Percentiles rank a stretch among this genome's conserved stretches.
These are phyloP conservation scores for Debaryomyces castellii DNA, from an alignment of 805 yeast genomes.

Conservation along the genomic window DNA sequence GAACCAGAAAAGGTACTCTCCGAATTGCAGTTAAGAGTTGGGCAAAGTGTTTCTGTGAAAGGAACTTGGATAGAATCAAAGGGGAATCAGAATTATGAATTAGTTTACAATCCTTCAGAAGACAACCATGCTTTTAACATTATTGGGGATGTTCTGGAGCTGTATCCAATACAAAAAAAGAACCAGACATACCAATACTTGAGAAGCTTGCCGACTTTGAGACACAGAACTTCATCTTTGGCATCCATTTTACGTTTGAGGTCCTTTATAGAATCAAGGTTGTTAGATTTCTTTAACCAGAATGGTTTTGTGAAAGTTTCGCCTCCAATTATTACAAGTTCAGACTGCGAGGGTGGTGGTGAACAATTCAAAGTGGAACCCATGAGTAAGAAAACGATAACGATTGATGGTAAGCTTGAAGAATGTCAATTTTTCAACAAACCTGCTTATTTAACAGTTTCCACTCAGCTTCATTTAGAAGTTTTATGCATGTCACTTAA, in stretches of 20 bases:
- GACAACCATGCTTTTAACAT: constrained; percentile 38
- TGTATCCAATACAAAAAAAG: constrained; percentile 85
- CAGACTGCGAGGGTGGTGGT: constrained; percentile 98
- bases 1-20: constrained; percentile 20
- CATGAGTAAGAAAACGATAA: constrained; percentile 14
- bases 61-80: constrained; percentile 35
- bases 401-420: constrained; percentile 7
- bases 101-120: constrained; percentile 23
- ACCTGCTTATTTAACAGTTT: constrained; percentile 76
- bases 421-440: constrained; percentile 58
- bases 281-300: constrained; percentile 54
- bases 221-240: constrained; percentile 71
- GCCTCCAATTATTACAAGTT: constrained; percentile 84
- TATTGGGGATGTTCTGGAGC: constrained; percentile 59
- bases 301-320: constrained; percentile 66
- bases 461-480: constrained; percentile 90
- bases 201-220: constrained; percentile 69
- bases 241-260: constrained; percentile 71
- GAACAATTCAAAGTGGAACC: constrained; percentile 69
- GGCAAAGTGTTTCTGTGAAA: constrained; percentile 34
- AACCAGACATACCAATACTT: constrained; percentile 63
- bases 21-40: constrained; percentile 45
- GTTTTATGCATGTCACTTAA: constrained; percentile 69
- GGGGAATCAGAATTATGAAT: constrained; percentile 34
- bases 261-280: constrained; percentile 57